Base-by-base conservation (phyloP, 129 eudicot species). In the Kitagawia praeruptora region DNA sequence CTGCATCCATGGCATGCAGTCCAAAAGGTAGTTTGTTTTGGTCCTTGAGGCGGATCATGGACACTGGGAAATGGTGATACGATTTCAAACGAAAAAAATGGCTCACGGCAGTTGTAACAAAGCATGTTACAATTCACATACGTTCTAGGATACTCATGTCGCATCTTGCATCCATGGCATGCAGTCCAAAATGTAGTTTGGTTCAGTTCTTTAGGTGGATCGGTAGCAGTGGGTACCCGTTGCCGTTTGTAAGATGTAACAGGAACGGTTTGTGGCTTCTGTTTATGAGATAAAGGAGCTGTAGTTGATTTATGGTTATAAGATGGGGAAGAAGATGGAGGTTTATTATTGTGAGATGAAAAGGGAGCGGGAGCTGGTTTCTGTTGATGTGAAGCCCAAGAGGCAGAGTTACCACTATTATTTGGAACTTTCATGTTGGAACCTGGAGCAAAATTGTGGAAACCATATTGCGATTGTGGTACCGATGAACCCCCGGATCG, bases 91-190 rank as follows among this genome's bases (percentile, higher is more conserved):
- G 98, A 95, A 46, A 91, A 85, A 80, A 89, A 93, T 39, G 97
- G 89, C 80, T 88, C 90, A 77, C 80, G 86, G 75, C 98, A 93
- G 86, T 87, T 88, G 19, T 90, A 96, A 85, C 98, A 93, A 70
- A 91, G 83, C 51, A 93, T 92, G 85, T 93, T 84, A 77, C 86
- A 90, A 75, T 91, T 91, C 25, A 89, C 79, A 88, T 91, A 91
- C 87, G 83, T 85, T 78, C 91, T 85, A 74, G 88, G 83, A 86
- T 93, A 93, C 80, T 93, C 98, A 48, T 91, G 91, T 70, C 88
- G 98, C 93, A 91, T 89, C 80, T 85, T 91, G 83, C 98, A 93
- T 73, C 87, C 86, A 79, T 91, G 89, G 74, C 98, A 93, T 1
- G 87, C 93, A 23, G 98, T 93, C 98, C 98, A 93, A 70, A 93